Conservation (phyloP, 768 basidiomycete species). For the Lactarius evosmus region DNA sequence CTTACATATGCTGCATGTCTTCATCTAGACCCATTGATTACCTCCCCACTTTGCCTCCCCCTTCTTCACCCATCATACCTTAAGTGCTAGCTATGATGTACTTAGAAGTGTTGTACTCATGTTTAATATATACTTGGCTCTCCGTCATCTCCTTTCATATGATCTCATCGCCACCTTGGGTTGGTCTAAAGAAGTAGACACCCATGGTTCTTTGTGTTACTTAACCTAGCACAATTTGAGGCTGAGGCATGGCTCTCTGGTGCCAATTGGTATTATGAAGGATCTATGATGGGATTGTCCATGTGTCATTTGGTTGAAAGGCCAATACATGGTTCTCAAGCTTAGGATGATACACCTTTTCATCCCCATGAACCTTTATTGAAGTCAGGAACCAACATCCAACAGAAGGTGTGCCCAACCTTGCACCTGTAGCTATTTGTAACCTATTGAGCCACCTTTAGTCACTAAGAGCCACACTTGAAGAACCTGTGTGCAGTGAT, state of each 20-base stretch:
- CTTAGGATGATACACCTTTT: background rate
- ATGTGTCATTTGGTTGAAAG: background rate
- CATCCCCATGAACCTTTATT: background rate
- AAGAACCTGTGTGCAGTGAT: background rate
- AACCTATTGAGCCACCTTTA: background rate
- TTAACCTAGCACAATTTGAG: background rate
- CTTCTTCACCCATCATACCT: too few species aligned
- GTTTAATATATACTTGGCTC: too few species aligned
- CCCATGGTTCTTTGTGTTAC: too few species aligned
- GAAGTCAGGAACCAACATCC: background rate
- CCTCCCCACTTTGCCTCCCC: too few species aligned
- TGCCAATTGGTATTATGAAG: background rate
- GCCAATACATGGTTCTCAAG: background rate
- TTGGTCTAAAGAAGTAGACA: too few species aligned
- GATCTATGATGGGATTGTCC: background rate
- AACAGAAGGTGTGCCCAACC: background rate
- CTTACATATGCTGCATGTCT: too few species aligned
- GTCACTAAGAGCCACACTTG: slow-evolving; percentile 1
- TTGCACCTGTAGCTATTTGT: background rate
- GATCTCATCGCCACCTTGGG: too few species aligned
- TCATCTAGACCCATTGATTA: too few species aligned
- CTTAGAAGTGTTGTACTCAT: too few species aligned
- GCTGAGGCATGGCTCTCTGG: background rate
- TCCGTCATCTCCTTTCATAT: too few species aligned
- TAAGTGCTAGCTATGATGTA: too few species aligned